Evolutionary conservation across 2,329 filamentous ascomycete species (phyloP).

Genomic region (Ophiostoma tasmaniense): DNA sequence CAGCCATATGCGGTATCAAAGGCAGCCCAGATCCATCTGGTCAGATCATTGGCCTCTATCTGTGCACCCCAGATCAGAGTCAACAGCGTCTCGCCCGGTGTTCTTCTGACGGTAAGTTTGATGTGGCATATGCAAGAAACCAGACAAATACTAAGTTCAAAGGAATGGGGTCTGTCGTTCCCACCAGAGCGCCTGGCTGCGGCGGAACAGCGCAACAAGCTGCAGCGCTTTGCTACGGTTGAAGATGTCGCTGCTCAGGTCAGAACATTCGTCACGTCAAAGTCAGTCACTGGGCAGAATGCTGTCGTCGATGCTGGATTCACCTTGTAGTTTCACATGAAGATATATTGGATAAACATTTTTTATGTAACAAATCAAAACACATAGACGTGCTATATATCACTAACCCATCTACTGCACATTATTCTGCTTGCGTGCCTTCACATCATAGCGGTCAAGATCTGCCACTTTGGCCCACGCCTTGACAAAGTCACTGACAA

Average conservation of each 20-base stretch:
- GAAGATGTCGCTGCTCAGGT: not conserved
- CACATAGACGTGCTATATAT: no score
- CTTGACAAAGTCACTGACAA: constrained; percentile 61
- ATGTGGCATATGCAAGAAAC: not conserved
- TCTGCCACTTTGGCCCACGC: constrained; percentile 71
- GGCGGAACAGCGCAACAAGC: not conserved
- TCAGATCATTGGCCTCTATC: constrained; percentile 40
- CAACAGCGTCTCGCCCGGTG: not conserved
- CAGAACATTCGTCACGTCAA: not conserved
- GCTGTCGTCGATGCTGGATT: not conserved
- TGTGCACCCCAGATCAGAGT: not conserved
- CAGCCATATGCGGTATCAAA: constrained; percentile 71
- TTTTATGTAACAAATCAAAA: not conserved
- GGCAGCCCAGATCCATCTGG: constrained; percentile 56
- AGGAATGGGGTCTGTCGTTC: not conserved
- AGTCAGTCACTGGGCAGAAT: not conserved
- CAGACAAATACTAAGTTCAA: not conserved
- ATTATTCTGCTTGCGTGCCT: constrained; percentile 8
- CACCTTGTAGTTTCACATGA: not conserved
- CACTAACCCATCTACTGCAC: not conserved
- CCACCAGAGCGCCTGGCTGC: not conserved
- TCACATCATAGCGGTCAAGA: constrained; percentile 58
- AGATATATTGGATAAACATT: not conserved
- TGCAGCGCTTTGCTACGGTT: not conserved
- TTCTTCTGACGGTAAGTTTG: not conserved